Conservation (phyloP, 2,329 filamentous ascomycete species). For the Spiromastix sp. region DNA sequence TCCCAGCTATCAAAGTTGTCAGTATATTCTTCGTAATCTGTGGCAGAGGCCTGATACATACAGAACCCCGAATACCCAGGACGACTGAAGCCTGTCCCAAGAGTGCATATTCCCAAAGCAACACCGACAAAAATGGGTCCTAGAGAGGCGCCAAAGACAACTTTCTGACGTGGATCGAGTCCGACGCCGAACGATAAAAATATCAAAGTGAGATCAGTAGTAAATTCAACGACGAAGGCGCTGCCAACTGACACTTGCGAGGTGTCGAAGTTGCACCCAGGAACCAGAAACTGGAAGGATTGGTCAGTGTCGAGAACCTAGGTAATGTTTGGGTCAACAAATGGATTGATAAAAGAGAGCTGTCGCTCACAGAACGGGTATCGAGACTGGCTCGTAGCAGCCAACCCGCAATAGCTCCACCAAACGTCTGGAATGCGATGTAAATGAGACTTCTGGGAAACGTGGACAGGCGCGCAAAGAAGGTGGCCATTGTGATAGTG, state of each 20-base stretch:
- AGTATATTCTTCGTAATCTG: too few relatives aligned
- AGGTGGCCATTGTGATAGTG: slow-evolving; percentile 43
- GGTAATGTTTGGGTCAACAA: too few relatives aligned
- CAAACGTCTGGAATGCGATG: slow-evolving; percentile 35
- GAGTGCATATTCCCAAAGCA: slow-evolving; percentile 26
- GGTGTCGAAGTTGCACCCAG: slow-evolving; percentile 31
- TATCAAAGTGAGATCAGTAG: slow-evolving; percentile 36
- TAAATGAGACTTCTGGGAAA: slow-evolving; percentile 41
- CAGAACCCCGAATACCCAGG: slow-evolving; percentile 34
- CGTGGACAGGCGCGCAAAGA: slow-evolving; percentile 40
- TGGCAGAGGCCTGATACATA: slow-evolving; percentile 35
- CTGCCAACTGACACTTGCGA: slow-evolving; percentile 26
- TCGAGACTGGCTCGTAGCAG: slow-evolving; percentile 29
- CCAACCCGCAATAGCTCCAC: slow-evolving; percentile 36
- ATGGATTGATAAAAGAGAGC: not conserved
- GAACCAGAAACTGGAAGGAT: slow-evolving; percentile 19
- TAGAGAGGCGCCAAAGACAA: slow-evolving; percentile 40
- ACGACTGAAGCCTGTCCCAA: slow-evolving; percentile 28
- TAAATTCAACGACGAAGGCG: slow-evolving; percentile 40
- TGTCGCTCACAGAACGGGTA: slow-evolving; percentile 13
- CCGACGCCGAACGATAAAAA: slow-evolving; percentile 44
- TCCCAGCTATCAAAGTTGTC: too few relatives aligned
- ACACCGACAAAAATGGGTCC: slow-evolving; percentile 40
- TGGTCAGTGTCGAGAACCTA: slow-evolving; percentile 16
- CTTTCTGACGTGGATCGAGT: slow-evolving; percentile 42